Percentiles rank a stretch among this genome's conserved stretches.
These are phyloP conservation scores for Cercospora canescens DNA, from an alignment of 2,329 filamentous ascomycete genomes.

Conservation along the genomic window DNA sequence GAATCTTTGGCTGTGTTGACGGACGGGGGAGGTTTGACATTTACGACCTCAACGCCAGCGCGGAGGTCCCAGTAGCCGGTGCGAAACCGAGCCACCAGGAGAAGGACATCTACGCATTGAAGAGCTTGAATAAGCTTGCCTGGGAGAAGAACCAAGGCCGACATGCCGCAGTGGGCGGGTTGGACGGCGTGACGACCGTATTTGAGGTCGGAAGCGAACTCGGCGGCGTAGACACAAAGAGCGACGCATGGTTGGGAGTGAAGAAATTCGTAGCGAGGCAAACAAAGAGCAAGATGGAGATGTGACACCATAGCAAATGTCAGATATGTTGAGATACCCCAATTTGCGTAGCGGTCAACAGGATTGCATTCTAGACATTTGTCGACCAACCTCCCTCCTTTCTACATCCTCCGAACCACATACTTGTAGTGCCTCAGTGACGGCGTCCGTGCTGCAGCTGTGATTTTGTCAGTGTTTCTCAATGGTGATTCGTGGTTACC, in stretches of 20 bases:
- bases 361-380: neutral
- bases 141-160: slow-evolving; percentile 92
- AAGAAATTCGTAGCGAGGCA: slow-evolving; percentile 76
- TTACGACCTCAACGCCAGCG: slow-evolving; percentile 92
- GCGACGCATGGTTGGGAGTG: slow-evolving; percentile 89
- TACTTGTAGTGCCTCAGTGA: neutral
- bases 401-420: neutral
- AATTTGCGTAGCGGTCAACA: neutral
- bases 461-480: neutral
- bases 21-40: slow-evolving; percentile 89
- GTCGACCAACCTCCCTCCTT: neutral
- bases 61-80: slow-evolving; percentile 84
- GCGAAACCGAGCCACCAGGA: slow-evolving; percentile 50
- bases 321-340: slow-evolving; percentile 6
- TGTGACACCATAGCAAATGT: slow-evolving; percentile 9
- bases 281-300: slow-evolving; percentile 28
- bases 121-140: slow-evolving; percentile 88
- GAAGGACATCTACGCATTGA: slow-evolving; percentile 46
- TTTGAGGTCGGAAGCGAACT: slow-evolving; percentile 86
- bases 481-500: neutral
- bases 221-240: slow-evolving; percentile 77
- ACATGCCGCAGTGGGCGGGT: slow-evolving; percentile 82
- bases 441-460: neutral
- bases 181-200: slow-evolving; percentile 86
- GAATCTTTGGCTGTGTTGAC: slow-evolving; percentile 92